phyloP scores from a whole-genome alignment of 2,329 filamentous ascomycete species.

The Reticulascus tulasneorum region DNA sequence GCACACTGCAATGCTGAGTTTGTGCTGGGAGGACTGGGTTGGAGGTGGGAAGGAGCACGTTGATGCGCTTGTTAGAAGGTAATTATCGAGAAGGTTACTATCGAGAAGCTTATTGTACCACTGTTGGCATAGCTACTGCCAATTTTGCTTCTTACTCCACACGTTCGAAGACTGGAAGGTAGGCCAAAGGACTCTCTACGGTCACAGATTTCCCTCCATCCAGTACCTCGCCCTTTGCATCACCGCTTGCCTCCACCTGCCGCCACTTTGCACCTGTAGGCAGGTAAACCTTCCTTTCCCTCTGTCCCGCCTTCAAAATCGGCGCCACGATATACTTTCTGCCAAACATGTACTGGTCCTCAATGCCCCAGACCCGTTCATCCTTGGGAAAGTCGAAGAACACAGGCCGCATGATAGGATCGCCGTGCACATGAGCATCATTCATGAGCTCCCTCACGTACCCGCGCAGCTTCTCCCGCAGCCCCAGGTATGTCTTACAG shows the following conservation, averaged over 20 bases:
- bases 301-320: conserved; percentile 45
- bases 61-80: neutral
- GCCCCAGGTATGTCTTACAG: conserved; percentile 53
- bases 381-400: conserved; percentile 63
- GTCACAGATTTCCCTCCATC: too few relatives aligned
- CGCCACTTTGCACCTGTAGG: conserved; percentile 25
- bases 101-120: too few relatives aligned
- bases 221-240: too few relatives aligned
- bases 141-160: too few relatives aligned
- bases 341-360: conserved; percentile 63
- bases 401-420: conserved; percentile 57
- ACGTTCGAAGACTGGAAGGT: too few relatives aligned
- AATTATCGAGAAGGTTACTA: neutral
- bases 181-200: too few relatives aligned
- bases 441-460: conserved; percentile 58
- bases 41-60: too few relatives aligned
- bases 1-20: too few relatives aligned
- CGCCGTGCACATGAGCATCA: conserved; percentile 55
- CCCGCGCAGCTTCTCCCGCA: conserved; percentile 54
- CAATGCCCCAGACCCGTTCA: conserved; percentile 48
- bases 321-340: conserved; percentile 55
- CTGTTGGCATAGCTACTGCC: too few relatives aligned
- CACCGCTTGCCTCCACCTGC: conserved; percentile 12
- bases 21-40: too few relatives aligned
- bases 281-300: conserved; percentile 46